Base-by-base conservation (phyloP, 345 rosid genomes). In the Eucalyptus tenuipes region DNA sequence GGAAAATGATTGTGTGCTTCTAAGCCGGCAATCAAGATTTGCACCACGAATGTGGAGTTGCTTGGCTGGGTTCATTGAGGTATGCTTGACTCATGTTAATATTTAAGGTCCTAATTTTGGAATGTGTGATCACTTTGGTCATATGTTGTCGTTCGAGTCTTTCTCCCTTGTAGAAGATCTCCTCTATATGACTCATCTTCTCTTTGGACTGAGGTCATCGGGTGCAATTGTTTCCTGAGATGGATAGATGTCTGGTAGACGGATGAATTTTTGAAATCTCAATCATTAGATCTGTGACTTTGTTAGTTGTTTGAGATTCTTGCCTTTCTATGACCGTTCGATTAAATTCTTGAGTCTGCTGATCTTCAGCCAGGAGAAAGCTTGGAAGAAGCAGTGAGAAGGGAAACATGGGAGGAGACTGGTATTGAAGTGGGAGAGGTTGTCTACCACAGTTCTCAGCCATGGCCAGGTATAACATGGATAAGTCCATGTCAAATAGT, bases 1-100 rank as follows among this genome's bases (percentile, higher is more conserved):
- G 92, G 97, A 96, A 90, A 96, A 97, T 89, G 99, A 96, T 25
- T 90, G 97, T 29, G 98, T 91, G 52, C 98, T 97, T 89, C 90
- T 97, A 89, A 94, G 98, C 91, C 94, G 96, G 84, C 99, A 95
- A 44, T 93, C 98, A n/a, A 95, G 99, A 92, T 95, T 53, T 91
- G 98, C 96, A 44, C 99, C 99, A 31, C 93, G 99, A 86, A 95
- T 97, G 98, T 97, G 99, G 99, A 97, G 98, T 92, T 97, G 99
- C 93, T 92, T 96, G 92, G 97, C 98, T 79, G 99, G 99, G 85
- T 97, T 97, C 91, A 92, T 96, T 89, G 99, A 97, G 98, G 99
- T 97, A 91, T 6, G 84, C 42, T 79, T 66, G 24, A 55, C 86
- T 24, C 75, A 52, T 59, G 87, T 91, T 85, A 59, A 14, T 17